Evolutionary conservation across 768 basidiomycete species (phyloP).

Genomic region (Rubroboletus pulcherrimus): DNA sequence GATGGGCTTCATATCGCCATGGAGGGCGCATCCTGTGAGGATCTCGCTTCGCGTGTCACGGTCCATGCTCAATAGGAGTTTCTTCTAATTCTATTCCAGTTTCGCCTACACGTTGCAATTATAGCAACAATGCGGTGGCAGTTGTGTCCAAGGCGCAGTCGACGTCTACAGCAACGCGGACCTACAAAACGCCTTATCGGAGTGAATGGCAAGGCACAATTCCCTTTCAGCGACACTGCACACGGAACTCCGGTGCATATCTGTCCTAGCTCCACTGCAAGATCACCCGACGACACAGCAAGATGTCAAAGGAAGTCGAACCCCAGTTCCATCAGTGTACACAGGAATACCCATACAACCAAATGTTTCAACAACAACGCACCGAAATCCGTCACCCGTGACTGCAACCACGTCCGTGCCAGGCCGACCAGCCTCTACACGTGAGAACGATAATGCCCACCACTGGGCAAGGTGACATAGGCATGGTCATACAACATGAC

Average conservation of each 20-base stretch:
- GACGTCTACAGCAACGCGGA: conserved; percentile 17
- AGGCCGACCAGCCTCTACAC: not conserved
- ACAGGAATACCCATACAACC: not conserved
- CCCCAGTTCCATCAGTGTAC: not conserved
- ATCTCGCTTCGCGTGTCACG: conserved; percentile 5
- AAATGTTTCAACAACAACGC: not conserved
- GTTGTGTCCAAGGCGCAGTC: conserved; percentile 8
- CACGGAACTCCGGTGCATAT: not conserved
- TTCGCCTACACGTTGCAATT: conserved; percentile 3
- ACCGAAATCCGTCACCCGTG: not conserved
- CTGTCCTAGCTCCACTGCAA: not conserved
- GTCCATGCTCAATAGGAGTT: not conserved
- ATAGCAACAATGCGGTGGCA: not conserved
- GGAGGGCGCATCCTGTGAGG: conserved; percentile 3
- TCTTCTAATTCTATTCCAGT: not conserved
- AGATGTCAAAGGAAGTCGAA: not conserved
- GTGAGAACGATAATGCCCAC: not conserved
- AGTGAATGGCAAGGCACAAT: not conserved
- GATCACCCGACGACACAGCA: conserved; percentile 13
- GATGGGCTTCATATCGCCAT: not conserved
- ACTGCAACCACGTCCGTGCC: not conserved
- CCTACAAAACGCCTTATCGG: conserved; percentile 15
- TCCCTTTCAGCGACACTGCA: conserved; percentile 7
- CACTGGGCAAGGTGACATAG: not conserved
- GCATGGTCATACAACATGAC: not conserved